Evolutionary conservation across 2,329 filamentous ascomycete species (phyloP), one percentile per base, ranked within the genome.

Genomic region (Colletotrichum coccodes): DNA sequence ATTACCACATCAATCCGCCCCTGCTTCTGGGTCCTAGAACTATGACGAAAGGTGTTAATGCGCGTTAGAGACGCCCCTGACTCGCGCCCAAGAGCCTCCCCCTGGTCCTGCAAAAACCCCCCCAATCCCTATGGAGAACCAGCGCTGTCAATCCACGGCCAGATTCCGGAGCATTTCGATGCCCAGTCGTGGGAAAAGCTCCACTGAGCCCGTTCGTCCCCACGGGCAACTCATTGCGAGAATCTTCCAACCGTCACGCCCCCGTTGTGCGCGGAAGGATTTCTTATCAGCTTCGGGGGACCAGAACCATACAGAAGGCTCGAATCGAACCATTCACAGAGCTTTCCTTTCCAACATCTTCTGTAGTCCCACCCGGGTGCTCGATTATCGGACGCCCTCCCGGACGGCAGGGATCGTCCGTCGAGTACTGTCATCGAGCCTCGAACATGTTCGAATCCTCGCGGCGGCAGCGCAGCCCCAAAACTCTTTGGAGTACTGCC

Each of bases 31-130:
- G 38, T 38, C 34, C 47, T 21, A 12, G 26, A 52, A n/a, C 38
- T 65, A 65, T 68, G 65, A 60, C 65, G 65, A 60, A 53, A n/a
- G 58, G 5, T 36, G 65, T 64, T 54, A 47, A 68, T 68, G 65
- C 65, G 49, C 6, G 53, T 60, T 49, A 21, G n/a, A n/a, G 21
- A 21, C 28, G 28, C 57, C 63, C 60, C 60, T 68, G 53, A 68
- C 60, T 60, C 60, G 53, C 40, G 60, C 47, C 12, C 26, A 53
- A 50, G 23, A 28, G 28, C 21, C 23, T 6, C 23, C 34, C 52
- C 34, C 34, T 26, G 12, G 28, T 14, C 23, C 14, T 30, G 18
- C 26, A 21, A 40, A 42, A 38, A n/a, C n/a, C 28, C 64, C 59
- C 36, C 11, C 36, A 28, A 34, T 58, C 26, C 26, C 18, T 30